Evolutionary conservation across 73 alveolate genomes (phyloP).

Genomic region (Paramecium caudatum): DNA sequence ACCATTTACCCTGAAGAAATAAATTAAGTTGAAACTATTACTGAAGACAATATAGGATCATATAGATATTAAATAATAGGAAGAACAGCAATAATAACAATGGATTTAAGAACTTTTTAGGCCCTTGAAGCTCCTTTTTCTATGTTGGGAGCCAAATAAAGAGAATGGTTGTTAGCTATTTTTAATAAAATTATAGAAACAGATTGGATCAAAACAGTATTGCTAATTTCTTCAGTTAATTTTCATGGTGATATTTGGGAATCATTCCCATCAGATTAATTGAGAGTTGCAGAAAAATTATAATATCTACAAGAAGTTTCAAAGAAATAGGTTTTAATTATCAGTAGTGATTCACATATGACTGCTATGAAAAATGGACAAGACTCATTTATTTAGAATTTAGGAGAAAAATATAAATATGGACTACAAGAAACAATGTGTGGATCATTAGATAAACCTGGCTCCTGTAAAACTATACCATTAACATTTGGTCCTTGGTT

Average conservation of each 20-base stretch:
- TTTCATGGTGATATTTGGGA: constrained; percentile 51
- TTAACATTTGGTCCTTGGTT: constrained; percentile 61
- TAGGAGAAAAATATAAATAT: neutral
- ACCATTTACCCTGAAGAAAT: neutral
- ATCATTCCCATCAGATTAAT: neutral
- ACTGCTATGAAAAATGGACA: constrained; percentile 41
- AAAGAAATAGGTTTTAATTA: neutral
- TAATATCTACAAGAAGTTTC: neutral
- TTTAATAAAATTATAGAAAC: neutral
- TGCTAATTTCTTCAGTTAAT: neutral
- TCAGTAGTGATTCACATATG: constrained; percentile 64
- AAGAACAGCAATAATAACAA: neutral
- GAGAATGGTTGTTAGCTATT: neutral
- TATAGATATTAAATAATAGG: constrained; percentile 34
- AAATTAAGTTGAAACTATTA: neutral
- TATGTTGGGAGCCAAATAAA: constrained; percentile 6
- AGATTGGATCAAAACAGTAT: neutral
- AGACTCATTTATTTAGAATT: neutral
- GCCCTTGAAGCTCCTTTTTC: neutral
- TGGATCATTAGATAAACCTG: constrained; percentile 47
- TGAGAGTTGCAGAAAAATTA: constrained; percentile 11
- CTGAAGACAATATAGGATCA: constrained; percentile 53
- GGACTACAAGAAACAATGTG: constrained; percentile 37
- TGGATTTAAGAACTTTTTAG: constrained; percentile 44
- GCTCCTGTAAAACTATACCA: constrained; percentile 16